Percentiles rank a stretch among this genome's conserved stretches.
These are phyloP conservation scores for Agroathelia rolfsii DNA, from an alignment of 1,284 basidiomycete species.

Conservation along the genomic window DNA sequence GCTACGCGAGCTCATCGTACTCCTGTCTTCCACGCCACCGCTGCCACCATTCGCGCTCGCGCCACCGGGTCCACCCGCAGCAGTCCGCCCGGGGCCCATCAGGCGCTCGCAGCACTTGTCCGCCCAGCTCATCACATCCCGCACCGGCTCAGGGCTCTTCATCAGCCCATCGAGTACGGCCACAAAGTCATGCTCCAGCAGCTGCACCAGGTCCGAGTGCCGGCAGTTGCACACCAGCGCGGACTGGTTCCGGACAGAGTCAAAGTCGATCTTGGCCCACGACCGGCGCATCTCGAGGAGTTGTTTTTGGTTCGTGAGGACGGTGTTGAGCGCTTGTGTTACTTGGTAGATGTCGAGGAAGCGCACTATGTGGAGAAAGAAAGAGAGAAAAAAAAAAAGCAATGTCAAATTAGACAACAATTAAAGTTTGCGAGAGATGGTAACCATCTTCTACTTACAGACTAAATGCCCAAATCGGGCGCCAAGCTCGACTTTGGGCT, in stretches of 20 bases:
- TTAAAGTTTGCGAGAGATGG: constrained; percentile 2
- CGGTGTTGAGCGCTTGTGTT: constrained; percentile 76
- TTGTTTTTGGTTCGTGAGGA: constrained; percentile 78
- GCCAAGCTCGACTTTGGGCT: constrained; percentile 81
- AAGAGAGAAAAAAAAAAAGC: constrained; percentile 8
- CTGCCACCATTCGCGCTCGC: too few species aligned
- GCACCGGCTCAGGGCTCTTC: constrained; percentile 72
- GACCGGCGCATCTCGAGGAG: constrained; percentile 77
- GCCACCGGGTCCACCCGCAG: too few species aligned
- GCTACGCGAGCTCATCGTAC: constrained; percentile 77
- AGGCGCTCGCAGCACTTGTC: constrained; percentile 78
- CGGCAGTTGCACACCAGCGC: constrained; percentile 85
- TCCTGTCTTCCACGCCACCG: constrained; percentile 56
- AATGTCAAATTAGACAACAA: constrained; percentile 3
- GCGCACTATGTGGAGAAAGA: constrained; percentile 44
- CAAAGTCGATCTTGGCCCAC: constrained; percentile 80
- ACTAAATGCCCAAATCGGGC: constrained; percentile 83
- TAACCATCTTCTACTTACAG: constrained; percentile 63
- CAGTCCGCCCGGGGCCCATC: constrained; percentile 61
- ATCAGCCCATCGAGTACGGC: constrained; percentile 56
- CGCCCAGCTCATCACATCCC: constrained; percentile 81
- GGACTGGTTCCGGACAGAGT: constrained; percentile 84
- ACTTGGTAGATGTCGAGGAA: constrained; percentile 87
- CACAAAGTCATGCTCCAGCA: constrained; percentile 81
- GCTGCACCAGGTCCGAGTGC: constrained; percentile 76